Percentiles rank a stretch among this genome's conserved stretches.
These are phyloP conservation scores for Tuber indicum DNA, from an alignment of 495 filamentous ascomycete genomes.

Conservation along the genomic window DNA sequence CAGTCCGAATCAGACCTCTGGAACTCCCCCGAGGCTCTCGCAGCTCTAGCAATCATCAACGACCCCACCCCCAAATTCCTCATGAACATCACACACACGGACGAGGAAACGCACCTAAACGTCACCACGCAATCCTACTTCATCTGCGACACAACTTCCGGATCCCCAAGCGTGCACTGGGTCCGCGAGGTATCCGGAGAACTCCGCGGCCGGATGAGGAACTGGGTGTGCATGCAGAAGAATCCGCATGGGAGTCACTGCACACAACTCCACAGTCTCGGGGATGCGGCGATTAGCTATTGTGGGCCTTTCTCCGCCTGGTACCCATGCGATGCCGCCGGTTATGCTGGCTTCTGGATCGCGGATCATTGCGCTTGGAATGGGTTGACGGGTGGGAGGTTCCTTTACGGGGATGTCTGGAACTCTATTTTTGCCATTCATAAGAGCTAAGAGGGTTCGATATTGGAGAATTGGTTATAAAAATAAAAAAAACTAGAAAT, in stretches of 20 bases:
- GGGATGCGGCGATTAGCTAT: neutral
- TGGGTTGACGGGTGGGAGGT: neutral
- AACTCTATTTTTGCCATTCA: neutral
- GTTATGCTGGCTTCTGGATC: neutral
- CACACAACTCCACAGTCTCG: neutral
- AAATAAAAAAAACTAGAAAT: too few species aligned
- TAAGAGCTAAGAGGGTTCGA: neutral
- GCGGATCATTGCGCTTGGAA: neutral
- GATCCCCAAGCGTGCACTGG: neutral
- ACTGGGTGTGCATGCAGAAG: neutral
- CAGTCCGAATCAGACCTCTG: neutral
- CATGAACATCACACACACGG: neutral
- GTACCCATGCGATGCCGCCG: neutral
- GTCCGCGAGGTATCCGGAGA: neutral
- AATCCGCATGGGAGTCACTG: neutral
- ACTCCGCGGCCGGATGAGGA: neutral
- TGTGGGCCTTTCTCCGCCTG: neutral
- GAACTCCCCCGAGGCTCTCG: neutral
- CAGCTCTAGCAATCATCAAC: neutral
- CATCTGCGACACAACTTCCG: neutral
- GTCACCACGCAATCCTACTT: neutral
- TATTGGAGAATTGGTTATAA: too few species aligned
- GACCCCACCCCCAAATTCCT: neutral
- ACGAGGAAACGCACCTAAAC: neutral
- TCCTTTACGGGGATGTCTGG: neutral